Percentiles rank a stretch among this genome's conserved stretches.
Evolutionary conservation across 225 moss, liverwort and hornwort genomes (phyloP).

Genomic region (Asterella californica): DNA sequence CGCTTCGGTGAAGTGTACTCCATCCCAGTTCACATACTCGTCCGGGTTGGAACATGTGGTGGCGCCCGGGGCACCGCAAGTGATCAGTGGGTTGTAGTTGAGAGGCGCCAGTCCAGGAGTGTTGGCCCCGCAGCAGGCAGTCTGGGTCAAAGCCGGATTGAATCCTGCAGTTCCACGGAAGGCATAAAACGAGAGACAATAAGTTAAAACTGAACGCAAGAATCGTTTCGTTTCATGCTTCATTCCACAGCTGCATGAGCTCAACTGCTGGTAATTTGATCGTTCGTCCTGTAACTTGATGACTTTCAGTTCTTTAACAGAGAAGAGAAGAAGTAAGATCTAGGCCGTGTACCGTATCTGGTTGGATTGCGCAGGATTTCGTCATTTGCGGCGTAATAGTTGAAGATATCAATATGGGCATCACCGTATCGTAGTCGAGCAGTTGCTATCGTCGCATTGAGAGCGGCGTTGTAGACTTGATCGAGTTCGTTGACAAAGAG

Average conservation of each 20-base stretch:
- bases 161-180: not conserved
- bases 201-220: not conserved
- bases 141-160: not conserved
- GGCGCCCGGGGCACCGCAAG: slow-evolving; percentile 15
- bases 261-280: not conserved
- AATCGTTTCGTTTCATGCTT: not conserved
- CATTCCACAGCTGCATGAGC: too few species aligned
- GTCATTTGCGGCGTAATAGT: slow-evolving; percentile 14
- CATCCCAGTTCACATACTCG: slow-evolving; percentile 59
- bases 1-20: slow-evolving; percentile 58
- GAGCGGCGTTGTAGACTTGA: slow-evolving; percentile 18
- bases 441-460: not conserved
- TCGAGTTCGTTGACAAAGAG: slow-evolving; percentile 1
- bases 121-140: slow-evolving; percentile 41
- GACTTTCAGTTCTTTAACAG: too few species aligned
- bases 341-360: slow-evolving; percentile 22
- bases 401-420: slow-evolving; percentile 6
- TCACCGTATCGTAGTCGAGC: not conserved
- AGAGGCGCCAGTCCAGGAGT: slow-evolving; percentile 34
- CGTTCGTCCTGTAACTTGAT: too few species aligned
- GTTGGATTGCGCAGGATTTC: slow-evolving; percentile 16
- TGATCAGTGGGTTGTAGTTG: slow-evolving; percentile 25
- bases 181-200: not conserved
- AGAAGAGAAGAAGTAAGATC: not conserved
- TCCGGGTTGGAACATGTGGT: slow-evolving; percentile 31